phyloP scores from a whole-genome alignment of 345 rosid genomes.

The Hibiscus mutabilis region DNA sequence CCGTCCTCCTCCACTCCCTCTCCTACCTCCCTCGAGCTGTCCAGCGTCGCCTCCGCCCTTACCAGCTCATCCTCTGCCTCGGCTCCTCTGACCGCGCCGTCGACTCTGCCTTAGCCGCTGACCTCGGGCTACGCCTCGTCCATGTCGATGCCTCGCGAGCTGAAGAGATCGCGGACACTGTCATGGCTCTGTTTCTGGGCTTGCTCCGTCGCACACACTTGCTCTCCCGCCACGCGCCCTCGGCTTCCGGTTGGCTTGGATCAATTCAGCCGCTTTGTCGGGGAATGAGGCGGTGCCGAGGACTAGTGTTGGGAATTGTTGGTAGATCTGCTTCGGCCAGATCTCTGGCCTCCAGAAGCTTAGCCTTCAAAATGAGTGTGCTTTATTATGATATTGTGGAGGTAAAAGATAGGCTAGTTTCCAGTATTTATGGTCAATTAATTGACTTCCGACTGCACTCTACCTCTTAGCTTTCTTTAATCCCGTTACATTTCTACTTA shows the following conservation, averaged over 20 bases:
- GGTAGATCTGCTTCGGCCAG: conserved; percentile 91
- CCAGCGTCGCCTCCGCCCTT: conserved; percentile 91
- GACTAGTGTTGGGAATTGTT: conserved; percentile 84
- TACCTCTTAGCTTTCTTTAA: no score
- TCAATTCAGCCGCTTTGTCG: conserved; percentile 88
- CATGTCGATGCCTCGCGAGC: conserved; percentile 91
- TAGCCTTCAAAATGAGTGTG: conserved; percentile 96
- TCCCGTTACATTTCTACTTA: neutral
- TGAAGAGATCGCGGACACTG: conserved; percentile 95
- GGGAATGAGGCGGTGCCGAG: conserved; percentile 97
- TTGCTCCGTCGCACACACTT: conserved; percentile 88
- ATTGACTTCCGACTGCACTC: neutral
- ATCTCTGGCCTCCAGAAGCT: conserved; percentile 72
- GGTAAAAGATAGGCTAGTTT: conserved; percentile 26
- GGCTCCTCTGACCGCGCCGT: conserved; percentile 92
- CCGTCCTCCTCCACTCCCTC: conserved; percentile 86
- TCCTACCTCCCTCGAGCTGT: conserved; percentile 99
- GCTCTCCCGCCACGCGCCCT: conserved; percentile 75
- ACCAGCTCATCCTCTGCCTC: conserved; percentile 90
- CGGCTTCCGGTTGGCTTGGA: conserved; percentile 95
- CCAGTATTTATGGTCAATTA: neutral
- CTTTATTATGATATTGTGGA: conserved; percentile 81
- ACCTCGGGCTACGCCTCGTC: conserved; percentile 83
- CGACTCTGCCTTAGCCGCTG: conserved; percentile 86
- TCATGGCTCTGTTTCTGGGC: conserved; percentile 94